Evolutionary conservation across 495 filamentous ascomycete species (phyloP), one percentile per base, ranked within the genome.

Genomic region (Chaetomidium leptoderma): DNA sequence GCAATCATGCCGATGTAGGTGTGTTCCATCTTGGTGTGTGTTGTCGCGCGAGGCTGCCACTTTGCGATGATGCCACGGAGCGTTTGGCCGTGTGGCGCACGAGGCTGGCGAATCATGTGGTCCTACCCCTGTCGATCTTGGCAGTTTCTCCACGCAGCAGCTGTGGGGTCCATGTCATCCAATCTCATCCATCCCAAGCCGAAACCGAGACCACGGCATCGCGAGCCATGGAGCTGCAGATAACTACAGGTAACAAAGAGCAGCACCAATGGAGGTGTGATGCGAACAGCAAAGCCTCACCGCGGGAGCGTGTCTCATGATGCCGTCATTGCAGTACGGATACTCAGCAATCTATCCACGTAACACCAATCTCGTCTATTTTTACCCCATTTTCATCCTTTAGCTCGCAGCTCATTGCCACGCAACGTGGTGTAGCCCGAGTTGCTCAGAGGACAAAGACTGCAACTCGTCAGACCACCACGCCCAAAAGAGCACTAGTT

Each of bases 21-120:
- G 17, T 21, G 39, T 19, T n/a, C 16, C 11, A 21, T 10, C 32
- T 2, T 35, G 32, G 32, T 45, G 42, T 5, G 21, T 24, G 35
- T 30, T 50, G 23, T 39, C 40, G 21, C 13, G 40, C 56, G 37
- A 62, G 48, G 62, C 64, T 59, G 49, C 23, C 16, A 45, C 13
- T 33, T n/a, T 42, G 21, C 37, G 53, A 52, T 47, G 57, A 66
- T 62, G 60, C 60, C 66, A 63, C 60, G 58, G 27, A 48, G 56
- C 50, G 29, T 29, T 47, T 27, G 24, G 36, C 55, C 23, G 29
- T 10, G 59, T 66, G 63, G 65, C 63, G 43, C 30, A 40, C 68
- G 59, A 68, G 68, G 68, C 68, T 66, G 53, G 58, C 67, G 17
- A 70, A 64, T 70, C 40, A 59, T 13, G 43, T 1, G 4, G 17